These are phyloP conservation scores for Aegilops speltoides DNA, from an alignment of 176 grass and related monocot species.

Conservation along the genomic window DNA sequence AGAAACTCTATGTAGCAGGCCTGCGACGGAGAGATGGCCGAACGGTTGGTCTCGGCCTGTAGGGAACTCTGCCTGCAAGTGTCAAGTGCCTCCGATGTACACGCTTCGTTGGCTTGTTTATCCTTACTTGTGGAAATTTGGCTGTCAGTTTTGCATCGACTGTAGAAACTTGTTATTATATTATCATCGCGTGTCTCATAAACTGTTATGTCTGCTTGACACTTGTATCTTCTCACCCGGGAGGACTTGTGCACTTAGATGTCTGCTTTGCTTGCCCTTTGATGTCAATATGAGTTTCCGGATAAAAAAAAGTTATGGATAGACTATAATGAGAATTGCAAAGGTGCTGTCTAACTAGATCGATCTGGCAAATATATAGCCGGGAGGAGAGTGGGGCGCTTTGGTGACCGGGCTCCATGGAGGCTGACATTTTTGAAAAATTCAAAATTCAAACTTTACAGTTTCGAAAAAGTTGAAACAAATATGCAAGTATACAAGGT, in stretches of 20 bases:
- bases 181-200: not conserved
- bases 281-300: not conserved
- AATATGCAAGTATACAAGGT: too few relatives aligned
- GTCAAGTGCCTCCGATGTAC: not conserved
- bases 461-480: too few relatives aligned
- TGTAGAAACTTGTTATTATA: not conserved
- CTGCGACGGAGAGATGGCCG: conserved; percentile 88
- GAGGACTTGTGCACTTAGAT: not conserved
- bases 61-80: conserved; percentile 19
- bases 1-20: conserved; percentile 93
- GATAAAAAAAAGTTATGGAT: too few relatives aligned
- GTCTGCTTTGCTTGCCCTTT: not conserved
- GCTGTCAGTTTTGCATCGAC: not conserved
- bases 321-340: too few relatives aligned
- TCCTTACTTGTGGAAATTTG: not conserved
- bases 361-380: too few relatives aligned
- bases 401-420: too few relatives aligned
- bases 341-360: too few relatives aligned
- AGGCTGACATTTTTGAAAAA: too few relatives aligned
- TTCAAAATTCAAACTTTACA: too few relatives aligned
- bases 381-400: too few relatives aligned
- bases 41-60: conserved; percentile 92
- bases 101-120: conserved; percentile 11
- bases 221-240: not conserved
- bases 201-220: not conserved